Evolutionary conservation across 805 yeast genomes (phyloP).

Genomic region (Sungouiella thailandica): DNA sequence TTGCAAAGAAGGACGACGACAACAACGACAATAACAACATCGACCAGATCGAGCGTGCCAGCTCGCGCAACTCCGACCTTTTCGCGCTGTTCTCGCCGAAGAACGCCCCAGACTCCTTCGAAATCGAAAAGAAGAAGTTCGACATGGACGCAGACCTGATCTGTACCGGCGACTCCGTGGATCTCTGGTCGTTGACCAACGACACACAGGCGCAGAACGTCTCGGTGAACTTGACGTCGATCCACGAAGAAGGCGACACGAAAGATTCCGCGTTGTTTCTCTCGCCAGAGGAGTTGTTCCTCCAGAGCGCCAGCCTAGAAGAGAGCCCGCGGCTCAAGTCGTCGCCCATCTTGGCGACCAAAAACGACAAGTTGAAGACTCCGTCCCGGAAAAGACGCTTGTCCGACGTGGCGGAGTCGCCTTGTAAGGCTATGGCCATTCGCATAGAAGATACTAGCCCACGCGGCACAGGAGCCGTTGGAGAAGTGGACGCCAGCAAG

Average conservation of each 20-base stretch:
- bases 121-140: conserved; percentile 6
- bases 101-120: conserved; percentile 9
- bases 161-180: conserved; percentile 15
- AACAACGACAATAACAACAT: conserved; percentile 15
- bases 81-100: conserved; percentile 15
- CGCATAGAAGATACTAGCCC: conserved; percentile 20
- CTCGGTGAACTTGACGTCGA: conserved; percentile 19
- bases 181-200: conserved; percentile 28
- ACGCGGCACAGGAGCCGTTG: neutral
- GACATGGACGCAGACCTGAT: conserved; percentile 10
- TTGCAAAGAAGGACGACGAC: too few species aligned
- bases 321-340: conserved; percentile 2
- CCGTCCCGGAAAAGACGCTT: conserved; percentile 4
- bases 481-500: conserved; percentile 5
- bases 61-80: conserved; percentile 8
- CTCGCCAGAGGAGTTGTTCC: conserved; percentile 31
- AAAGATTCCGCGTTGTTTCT: conserved; percentile 22
- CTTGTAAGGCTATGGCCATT: conserved; percentile 33
- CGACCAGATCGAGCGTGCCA: conserved; percentile 2
- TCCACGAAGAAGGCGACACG: conserved; percentile 20
- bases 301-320: conserved; percentile 8
- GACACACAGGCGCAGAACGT: conserved; percentile 14
- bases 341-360: neutral
- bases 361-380: neutral
- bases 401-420: conserved; percentile 21